Evolutionary conservation across 257 asterid genomes (phyloP).

Genomic region (Petrea volubilis): DNA sequence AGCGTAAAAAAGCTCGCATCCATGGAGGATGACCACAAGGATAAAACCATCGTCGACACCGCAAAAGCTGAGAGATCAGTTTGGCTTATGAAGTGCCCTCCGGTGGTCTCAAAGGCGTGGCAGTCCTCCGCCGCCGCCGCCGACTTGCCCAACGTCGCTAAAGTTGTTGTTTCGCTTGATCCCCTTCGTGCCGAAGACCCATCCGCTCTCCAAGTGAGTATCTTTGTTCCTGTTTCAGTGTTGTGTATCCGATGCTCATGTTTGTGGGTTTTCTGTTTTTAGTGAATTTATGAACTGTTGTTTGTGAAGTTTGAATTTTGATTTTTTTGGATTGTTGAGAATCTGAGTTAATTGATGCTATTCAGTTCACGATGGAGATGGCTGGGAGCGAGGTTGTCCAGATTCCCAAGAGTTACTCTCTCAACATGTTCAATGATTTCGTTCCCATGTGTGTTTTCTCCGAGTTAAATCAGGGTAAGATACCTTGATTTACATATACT

Average conservation of each 20-base stretch:
- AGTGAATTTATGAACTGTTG: neutral
- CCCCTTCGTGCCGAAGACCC: conserved; percentile 59
- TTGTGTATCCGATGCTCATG: neutral
- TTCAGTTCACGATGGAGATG: conserved; percentile 76
- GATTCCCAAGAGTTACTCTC: conserved; percentile 66
- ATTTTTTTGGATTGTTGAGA: neutral
- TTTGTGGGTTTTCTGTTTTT: neutral
- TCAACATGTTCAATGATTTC: conserved; percentile 70
- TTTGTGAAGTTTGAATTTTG: neutral
- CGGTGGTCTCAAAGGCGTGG: conserved; percentile 75
- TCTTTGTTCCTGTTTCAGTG: neutral
- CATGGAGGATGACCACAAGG: conserved; percentile 58
- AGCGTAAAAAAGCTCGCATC: neutral
- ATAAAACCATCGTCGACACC: conserved; percentile 40
- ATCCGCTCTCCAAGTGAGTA: conserved; percentile 46
- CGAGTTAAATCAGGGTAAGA: conserved; percentile 54
- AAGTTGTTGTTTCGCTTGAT: conserved; percentile 78
- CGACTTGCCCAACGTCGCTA: conserved; percentile 54
- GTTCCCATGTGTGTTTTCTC: conserved; percentile 81
- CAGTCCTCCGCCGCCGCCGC: conserved; percentile 46
- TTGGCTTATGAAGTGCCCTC: conserved; percentile 90
- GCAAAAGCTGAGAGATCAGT: conserved; percentile 60
- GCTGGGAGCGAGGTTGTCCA: conserved; percentile 46
- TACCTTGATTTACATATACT: neutral
- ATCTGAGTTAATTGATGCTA: neutral